Conservation (phyloP, 1,284 basidiomycete species). For the Ustilago curta region DNA sequence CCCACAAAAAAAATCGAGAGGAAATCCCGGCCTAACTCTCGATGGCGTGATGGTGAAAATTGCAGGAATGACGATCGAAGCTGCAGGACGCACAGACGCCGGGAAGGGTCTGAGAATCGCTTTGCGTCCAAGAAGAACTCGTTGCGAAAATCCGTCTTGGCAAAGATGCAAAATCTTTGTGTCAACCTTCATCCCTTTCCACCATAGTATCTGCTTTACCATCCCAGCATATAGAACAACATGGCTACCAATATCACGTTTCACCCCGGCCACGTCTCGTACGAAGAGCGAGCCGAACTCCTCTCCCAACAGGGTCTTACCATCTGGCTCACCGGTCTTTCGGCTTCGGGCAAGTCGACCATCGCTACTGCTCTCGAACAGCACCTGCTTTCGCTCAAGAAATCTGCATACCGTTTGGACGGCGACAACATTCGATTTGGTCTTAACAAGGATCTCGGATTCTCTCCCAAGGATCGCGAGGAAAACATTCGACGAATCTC, state of each 20-base stretch:
- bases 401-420: conserved; percentile 91
- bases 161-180: conserved; percentile 1
- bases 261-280: conserved; percentile 74
- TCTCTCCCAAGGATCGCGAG: conserved; percentile 91
- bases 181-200: not conserved
- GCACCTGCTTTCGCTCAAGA: conserved; percentile 86
- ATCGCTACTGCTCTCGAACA: conserved; percentile 97
- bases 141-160: conserved; percentile 14
- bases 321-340: conserved; percentile 62
- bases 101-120: conserved; percentile 3
- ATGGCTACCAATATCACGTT: conserved; percentile 92
- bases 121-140: conserved; percentile 14
- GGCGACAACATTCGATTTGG: conserved; percentile 98
- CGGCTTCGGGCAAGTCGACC: conserved; percentile 79
- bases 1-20: not conserved
- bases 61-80: not conserved
- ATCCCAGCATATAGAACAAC: conserved; percentile 5
- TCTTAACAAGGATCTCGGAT: conserved; percentile 97
- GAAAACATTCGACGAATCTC: conserved; percentile 98
- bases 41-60: conserved; percentile 4
- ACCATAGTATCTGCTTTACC: not conserved
- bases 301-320: conserved; percentile 55
- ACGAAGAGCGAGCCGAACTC: conserved; percentile 61
- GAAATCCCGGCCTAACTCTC: not conserved
- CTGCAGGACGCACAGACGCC: conserved; percentile 25